phyloP scores from a whole-genome alignment of 1,284 basidiomycete genomes.

The Wallemia ichthyophaga region DNA sequence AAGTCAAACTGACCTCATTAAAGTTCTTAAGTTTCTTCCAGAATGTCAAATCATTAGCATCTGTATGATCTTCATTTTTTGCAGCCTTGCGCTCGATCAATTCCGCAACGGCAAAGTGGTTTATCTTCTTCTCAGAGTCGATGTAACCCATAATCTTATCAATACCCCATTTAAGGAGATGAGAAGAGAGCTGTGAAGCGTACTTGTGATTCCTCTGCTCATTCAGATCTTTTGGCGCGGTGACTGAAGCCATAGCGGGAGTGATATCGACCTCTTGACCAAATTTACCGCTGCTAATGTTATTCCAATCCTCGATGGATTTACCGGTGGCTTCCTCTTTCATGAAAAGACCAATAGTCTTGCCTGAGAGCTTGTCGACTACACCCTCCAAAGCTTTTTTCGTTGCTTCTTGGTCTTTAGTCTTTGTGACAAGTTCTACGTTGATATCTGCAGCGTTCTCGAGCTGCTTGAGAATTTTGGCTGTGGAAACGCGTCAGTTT shows the following conservation, averaged over 20 bases:
- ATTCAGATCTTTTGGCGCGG: conserved; percentile 68
- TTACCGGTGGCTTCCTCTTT: conserved; percentile 58
- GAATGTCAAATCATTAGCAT: conserved; percentile 37
- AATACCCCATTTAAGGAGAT: conserved; percentile 56
- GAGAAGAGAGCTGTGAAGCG: conserved; percentile 52
- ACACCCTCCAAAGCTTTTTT: no score
- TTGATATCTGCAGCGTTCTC: conserved; percentile 17
- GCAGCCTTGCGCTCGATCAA: conserved; percentile 65
- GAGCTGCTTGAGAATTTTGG: conserved; percentile 41
- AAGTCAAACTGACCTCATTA: conserved; percentile 28
- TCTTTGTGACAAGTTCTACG: conserved; percentile 34
- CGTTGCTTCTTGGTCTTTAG: conserved; percentile 39
- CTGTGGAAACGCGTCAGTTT: conserved; percentile 17
- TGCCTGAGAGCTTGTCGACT: conserved; percentile 13
- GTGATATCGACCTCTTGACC: conserved; percentile 53
- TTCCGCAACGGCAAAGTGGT: conserved; percentile 54
- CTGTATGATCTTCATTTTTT: conserved; percentile 36
- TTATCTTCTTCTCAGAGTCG: conserved; percentile 64
- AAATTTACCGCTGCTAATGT: conserved; percentile 21
- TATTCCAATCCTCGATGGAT: conserved; percentile 47
- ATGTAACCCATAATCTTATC: conserved; percentile 70
- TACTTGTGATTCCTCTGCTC: conserved; percentile 54
- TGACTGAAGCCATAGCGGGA: conserved; percentile 37
- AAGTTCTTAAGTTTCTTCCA: conserved; percentile 42
- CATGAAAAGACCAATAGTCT: conserved; percentile 32